phyloP scores from a whole-genome alignment of 495 filamentous ascomycete species.

The Eremomyces bilateralis region DNA sequence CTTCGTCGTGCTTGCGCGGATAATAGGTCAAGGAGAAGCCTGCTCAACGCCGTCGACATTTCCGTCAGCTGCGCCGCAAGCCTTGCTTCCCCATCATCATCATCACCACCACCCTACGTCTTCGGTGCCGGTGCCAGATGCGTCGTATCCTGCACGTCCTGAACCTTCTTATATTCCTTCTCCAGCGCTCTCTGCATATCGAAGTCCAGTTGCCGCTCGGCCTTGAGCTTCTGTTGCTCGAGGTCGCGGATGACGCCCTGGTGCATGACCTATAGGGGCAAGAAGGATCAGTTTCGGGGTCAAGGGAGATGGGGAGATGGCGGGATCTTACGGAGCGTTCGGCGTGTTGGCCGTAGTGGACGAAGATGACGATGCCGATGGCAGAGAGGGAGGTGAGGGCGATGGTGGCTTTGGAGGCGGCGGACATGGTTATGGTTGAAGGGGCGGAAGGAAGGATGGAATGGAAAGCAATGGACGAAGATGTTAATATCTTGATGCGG shows the following conservation, averaged over 20 bases:
- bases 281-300: not conserved
- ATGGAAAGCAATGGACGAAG: not conserved
- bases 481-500: not conserved
- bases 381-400: constrained; percentile 55
- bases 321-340: constrained; percentile 52
- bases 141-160: no score
- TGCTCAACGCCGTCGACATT: no score
- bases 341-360: constrained; percentile 69
- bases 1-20: no score
- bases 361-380: constrained; percentile 55
- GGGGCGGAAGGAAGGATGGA: not conserved
- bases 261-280: constrained; percentile 65
- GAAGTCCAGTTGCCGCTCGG: constrained; percentile 67
- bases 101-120: no score
- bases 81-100: no score
- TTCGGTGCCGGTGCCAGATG: no score
- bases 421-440: constrained; percentile 62
- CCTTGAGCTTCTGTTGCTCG: constrained; percentile 78
- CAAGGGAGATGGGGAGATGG: no score
- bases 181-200: constrained; percentile 73
- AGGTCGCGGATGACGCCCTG: constrained; percentile 82
- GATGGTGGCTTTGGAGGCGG: constrained; percentile 69
- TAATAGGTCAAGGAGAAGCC: no score
- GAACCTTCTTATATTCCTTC: constrained; percentile 74
- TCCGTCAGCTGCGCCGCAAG: no score